Conservation (phyloP, 78 protist genomes). For the Protostelium mycophagum region DNA sequence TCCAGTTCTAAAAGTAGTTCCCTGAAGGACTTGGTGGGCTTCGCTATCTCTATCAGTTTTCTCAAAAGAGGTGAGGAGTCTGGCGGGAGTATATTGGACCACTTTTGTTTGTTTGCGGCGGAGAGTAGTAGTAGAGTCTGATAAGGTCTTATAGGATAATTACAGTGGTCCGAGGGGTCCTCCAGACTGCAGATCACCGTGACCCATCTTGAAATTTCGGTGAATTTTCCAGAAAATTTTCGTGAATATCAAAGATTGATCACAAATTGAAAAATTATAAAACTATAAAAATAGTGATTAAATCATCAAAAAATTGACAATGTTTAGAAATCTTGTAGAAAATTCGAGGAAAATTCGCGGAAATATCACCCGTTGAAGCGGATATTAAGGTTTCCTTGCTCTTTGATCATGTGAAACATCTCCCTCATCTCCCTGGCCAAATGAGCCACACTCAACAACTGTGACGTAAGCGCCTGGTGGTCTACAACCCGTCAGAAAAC, state of each 20-base stretch:
- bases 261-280: too few species aligned
- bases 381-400: neutral
- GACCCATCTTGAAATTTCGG: constrained; percentile 5
- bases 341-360: too few species aligned
- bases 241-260: too few species aligned
- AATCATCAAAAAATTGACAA: too few species aligned
- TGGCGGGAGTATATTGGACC: constrained; percentile 8
- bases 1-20: constrained; percentile 59
- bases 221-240: too few species aligned
- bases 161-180: constrained; percentile 26
- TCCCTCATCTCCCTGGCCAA: constrained; percentile 36
- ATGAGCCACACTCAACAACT: constrained; percentile 12
- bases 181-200: constrained; percentile 16
- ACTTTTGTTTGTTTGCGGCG: neutral
- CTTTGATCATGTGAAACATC: constrained; percentile 19
- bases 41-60: constrained; percentile 38
- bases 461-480: constrained; percentile 27
- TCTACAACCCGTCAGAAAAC: neutral
- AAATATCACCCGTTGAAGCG: constrained; percentile 44
- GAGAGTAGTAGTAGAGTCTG: constrained; percentile 43
- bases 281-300: too few species aligned
- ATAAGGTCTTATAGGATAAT: constrained; percentile 54
- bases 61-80: constrained; percentile 39
- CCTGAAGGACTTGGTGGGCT: constrained; percentile 44
- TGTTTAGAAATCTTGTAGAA: too few species aligned